phyloP scores from a whole-genome alignment of 139 green algal species.

The Chlorella sp. region DNA sequence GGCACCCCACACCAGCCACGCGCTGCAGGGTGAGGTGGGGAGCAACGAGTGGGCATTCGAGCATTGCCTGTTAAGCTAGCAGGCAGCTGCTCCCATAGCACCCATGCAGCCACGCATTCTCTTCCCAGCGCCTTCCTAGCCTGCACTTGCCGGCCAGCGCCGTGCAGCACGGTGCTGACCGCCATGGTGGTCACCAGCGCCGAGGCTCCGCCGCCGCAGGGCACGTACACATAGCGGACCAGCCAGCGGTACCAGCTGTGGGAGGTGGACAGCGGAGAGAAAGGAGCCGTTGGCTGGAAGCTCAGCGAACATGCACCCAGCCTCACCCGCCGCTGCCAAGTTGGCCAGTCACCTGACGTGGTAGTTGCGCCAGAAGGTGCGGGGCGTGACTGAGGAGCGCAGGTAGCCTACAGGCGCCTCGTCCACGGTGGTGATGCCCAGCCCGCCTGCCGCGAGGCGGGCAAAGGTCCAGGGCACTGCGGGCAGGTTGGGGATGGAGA shows the following conservation, averaged over 20 bases:
- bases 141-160: neutral
- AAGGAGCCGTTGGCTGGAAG: no score
- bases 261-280: no score
- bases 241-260: slow-evolving; percentile 39
- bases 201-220: neutral
- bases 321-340: no score
- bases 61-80: no score
- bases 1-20: slow-evolving; percentile 26
- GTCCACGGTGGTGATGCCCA: slow-evolving; percentile 9
- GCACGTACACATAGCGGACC: slow-evolving; percentile 19
- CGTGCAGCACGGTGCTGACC: slow-evolving; percentile 21
- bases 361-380: slow-evolving; percentile 39
- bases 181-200: neutral
- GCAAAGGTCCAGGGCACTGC: slow-evolving; percentile 27
- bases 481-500: neutral
- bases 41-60: no score
- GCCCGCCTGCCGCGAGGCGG: neutral
- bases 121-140: no score
- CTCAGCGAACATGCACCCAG: no score
- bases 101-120: no score
- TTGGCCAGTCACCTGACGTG: slow-evolving; percentile 21
- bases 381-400: neutral
- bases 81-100: no score
- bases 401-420: slow-evolving; percentile 26
- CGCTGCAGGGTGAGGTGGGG: neutral